These are phyloP conservation scores for Teratosphaeria nubilosa DNA, from an alignment of 2,329 filamentous ascomycete genomes.

Conservation along the genomic window DNA sequence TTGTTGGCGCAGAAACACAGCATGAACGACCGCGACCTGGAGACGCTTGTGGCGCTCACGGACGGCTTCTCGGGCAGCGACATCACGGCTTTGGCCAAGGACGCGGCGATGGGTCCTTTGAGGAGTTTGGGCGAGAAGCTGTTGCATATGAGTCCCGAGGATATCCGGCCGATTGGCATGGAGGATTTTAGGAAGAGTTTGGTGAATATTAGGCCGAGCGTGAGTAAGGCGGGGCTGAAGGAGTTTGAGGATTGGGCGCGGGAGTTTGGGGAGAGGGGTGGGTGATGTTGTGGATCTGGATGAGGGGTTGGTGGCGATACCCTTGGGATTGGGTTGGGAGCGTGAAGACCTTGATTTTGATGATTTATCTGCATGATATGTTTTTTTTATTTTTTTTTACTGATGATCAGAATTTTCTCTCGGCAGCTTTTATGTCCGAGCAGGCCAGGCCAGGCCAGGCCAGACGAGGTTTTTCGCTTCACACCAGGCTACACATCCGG, in stretches of 20 bases:
- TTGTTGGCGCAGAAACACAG: constrained; percentile 81
- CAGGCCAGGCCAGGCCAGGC: too few species aligned
- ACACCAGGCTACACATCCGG: too few species aligned
- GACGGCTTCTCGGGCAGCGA: constrained; percentile 97
- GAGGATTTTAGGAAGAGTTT: constrained; percentile 78
- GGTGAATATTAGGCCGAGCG: constrained; percentile 75
- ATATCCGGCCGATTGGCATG: constrained; percentile 79
- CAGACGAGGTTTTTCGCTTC: too few species aligned
- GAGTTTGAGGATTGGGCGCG: constrained; percentile 90
- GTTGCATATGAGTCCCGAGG: constrained; percentile 83
- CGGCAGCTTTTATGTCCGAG: too few species aligned
- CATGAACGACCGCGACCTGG: constrained; percentile 61
- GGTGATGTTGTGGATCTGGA: constrained; percentile 37
- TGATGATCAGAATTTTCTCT: too few species aligned
- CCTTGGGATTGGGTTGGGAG: not conserved
- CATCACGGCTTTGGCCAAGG: constrained; percentile 91
- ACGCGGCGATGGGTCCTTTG: constrained; percentile 93
- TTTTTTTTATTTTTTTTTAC: too few species aligned
- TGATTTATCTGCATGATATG: not conserved
- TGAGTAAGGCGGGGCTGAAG: constrained; percentile 72
- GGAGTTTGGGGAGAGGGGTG: constrained; percentile 86
- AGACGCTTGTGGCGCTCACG: constrained; percentile 64
- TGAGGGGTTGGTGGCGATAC: too few species aligned
- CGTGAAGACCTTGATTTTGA: too few species aligned
- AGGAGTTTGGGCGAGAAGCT: constrained; percentile 82